Conservation (phyloP, 1,284 basidiomycete genomes). For the Pholiota adiposa region DNA sequence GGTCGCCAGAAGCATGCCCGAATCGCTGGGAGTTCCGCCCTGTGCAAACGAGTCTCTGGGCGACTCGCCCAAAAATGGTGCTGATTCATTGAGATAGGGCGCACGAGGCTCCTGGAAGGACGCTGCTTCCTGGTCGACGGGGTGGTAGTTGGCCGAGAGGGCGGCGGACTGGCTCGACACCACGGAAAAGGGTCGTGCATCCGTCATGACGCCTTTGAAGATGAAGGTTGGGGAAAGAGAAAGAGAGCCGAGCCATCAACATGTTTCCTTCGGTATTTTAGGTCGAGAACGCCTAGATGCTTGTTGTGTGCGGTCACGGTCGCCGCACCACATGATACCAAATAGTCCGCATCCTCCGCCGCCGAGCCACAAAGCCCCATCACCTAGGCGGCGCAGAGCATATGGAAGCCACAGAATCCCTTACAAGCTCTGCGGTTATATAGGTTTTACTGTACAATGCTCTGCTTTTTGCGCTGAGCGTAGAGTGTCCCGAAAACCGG, state of each 20-base stretch:
- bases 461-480: not conserved
- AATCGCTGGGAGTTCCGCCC: constrained; percentile 22
- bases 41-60: constrained; percentile 29
- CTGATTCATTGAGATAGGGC: constrained; percentile 26
- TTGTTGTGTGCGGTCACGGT: not conserved
- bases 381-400: not conserved
- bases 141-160: constrained; percentile 26
- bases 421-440: not conserved
- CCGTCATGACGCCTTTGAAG: not conserved
- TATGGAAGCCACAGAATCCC: not conserved
- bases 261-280: constrained; percentile 11
- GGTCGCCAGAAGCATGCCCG: constrained; percentile 19
- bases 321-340: not conserved
- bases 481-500: not conserved
- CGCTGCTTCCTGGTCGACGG: constrained; percentile 21
- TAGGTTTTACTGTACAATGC: not conserved
- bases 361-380: not conserved
- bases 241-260: not conserved
- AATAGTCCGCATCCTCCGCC: not conserved
- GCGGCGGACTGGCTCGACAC: constrained; percentile 2
- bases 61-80: constrained; percentile 26
- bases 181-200: constrained; percentile 2
- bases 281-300: not conserved
- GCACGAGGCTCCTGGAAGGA: constrained; percentile 29
- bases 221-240: not conserved